Evolutionary conservation across 1,139 yeast species (phyloP).

Genomic region (Saccharomyces hybrid): DNA sequence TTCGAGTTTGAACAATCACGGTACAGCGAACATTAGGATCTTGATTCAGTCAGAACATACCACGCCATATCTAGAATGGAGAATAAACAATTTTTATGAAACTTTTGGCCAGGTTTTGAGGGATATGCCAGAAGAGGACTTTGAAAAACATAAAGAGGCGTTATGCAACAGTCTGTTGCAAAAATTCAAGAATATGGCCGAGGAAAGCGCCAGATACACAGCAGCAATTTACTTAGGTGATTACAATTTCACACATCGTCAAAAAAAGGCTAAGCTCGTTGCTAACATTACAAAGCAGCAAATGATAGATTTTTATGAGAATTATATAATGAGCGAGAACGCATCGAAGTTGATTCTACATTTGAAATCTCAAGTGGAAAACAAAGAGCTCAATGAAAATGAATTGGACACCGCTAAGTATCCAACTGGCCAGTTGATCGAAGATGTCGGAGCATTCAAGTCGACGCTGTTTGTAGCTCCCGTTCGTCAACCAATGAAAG

Average conservation of each 20-base stretch:
- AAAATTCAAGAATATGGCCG: constrained; percentile 67
- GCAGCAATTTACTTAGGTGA: constrained; percentile 62
- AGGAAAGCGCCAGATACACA: constrained; percentile 65
- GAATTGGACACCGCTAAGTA: constrained; percentile 21
- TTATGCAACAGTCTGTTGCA: constrained; percentile 57
- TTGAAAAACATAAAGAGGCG: constrained; percentile 60
- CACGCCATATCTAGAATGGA: constrained; percentile 61
- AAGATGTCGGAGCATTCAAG: constrained; percentile 38
- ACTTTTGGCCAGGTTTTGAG: constrained; percentile 32
- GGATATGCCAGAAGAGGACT: constrained; percentile 52
- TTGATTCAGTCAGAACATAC: constrained; percentile 80
- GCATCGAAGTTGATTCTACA: constrained; percentile 55
- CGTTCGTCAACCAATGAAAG: constrained; percentile 37
- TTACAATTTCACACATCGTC: constrained; percentile 60
- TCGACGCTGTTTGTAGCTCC: constrained; percentile 37
- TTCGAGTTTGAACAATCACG: constrained; percentile 58
- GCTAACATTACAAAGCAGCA: constrained; percentile 49
- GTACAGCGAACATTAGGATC: constrained; percentile 70
- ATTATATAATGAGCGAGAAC: constrained; percentile 37
- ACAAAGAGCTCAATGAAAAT: constrained; percentile 20
- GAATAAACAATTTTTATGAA: constrained; percentile 62
- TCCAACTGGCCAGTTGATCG: constrained; percentile 35
- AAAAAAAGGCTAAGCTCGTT: constrained; percentile 50
- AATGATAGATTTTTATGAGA: constrained; percentile 46
- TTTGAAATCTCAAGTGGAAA: constrained; percentile 50